Conservation (phyloP, 208 protist genomes). For the Sergeia podlipaevii region DNA sequence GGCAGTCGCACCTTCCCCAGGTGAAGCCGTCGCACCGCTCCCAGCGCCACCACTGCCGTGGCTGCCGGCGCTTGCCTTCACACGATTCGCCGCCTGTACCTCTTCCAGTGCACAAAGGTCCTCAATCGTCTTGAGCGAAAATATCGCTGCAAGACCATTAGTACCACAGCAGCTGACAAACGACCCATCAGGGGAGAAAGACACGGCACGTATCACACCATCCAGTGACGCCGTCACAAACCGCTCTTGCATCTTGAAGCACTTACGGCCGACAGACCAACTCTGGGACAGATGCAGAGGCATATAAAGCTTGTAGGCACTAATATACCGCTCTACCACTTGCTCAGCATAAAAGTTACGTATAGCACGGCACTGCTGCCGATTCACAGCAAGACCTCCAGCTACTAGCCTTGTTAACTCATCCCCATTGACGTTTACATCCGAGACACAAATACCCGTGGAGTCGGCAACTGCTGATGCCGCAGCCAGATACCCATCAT, state of each 20-base stretch:
- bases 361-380: slow-evolving; percentile 26
- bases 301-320: slow-evolving; percentile 68
- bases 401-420: slow-evolving; percentile 40
- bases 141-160: slow-evolving; percentile 63
- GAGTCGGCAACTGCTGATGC: slow-evolving; percentile 71
- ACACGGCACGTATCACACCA: slow-evolving; percentile 57
- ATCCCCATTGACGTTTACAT: slow-evolving; percentile 41
- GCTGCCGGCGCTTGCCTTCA: slow-evolving; percentile 31
- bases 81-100: slow-evolving; percentile 51
- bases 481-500: slow-evolving; percentile 73
- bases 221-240: slow-evolving; percentile 69
- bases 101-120: slow-evolving; percentile 62
- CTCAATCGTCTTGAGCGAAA: slow-evolving; percentile 69
- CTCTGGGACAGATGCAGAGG: slow-evolving; percentile 49
- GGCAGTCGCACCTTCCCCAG: slow-evolving; percentile 1
- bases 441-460: slow-evolving; percentile 50
- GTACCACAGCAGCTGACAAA: slow-evolving; percentile 60
- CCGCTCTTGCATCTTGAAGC: slow-evolving; percentile 55
- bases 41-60: slow-evolving; percentile 6
- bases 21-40: slow-evolving; percentile 9
- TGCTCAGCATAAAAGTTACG: slow-evolving; percentile 32
- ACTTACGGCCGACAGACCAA: slow-evolving; percentile 42
- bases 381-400: slow-evolving; percentile 41
- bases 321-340: slow-evolving; percentile 76
- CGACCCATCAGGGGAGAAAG: slow-evolving; percentile 67